phyloP scores from a whole-genome alignment of 352 stramenopile genomes.

The Globisporangium apiculatum region DNA sequence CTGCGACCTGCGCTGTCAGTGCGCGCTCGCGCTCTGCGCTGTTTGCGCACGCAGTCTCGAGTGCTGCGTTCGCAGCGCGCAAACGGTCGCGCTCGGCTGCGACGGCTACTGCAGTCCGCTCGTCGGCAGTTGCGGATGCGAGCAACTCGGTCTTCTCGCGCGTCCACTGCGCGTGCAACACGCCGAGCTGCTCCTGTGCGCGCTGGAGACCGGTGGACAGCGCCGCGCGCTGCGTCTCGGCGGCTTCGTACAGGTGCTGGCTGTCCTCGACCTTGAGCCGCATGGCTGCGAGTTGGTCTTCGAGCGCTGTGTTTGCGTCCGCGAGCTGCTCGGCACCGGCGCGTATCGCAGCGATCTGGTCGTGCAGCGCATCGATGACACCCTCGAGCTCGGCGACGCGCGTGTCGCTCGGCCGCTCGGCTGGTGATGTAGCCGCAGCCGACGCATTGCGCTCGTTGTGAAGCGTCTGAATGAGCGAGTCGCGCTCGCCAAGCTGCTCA shows the following conservation, averaged over 20 bases:
- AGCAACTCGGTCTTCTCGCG: conserved; percentile 52
- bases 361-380: conserved; percentile 3
- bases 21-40: conserved; percentile 30
- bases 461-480: conserved; percentile 51
- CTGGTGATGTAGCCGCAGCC: neutral
- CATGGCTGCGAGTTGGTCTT: conserved; percentile 17
- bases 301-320: conserved; percentile 7
- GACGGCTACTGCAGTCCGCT: conserved; percentile 22
- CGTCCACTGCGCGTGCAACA: conserved; percentile 49
- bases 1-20: conserved; percentile 17
- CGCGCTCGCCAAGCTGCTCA: conserved; percentile 44
- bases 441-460: conserved; percentile 31
- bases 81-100: conserved; percentile 32
- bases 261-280: conserved; percentile 35
- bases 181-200: conserved; percentile 44
- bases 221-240: conserved; percentile 30
- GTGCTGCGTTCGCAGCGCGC: conserved; percentile 25
- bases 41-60: conserved; percentile 24
- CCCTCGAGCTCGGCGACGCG: conserved; percentile 13
- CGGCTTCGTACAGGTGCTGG: conserved; percentile 34
- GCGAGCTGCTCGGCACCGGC: conserved; percentile 1
- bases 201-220: conserved; percentile 36
- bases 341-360: conserved; percentile 5
- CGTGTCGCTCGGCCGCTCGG: conserved; percentile 7
- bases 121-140: conserved; percentile 22